Evolutionary conservation across 2,329 filamentous ascomycete species (phyloP).

Genomic region (Cordyceps tenuipes): DNA sequence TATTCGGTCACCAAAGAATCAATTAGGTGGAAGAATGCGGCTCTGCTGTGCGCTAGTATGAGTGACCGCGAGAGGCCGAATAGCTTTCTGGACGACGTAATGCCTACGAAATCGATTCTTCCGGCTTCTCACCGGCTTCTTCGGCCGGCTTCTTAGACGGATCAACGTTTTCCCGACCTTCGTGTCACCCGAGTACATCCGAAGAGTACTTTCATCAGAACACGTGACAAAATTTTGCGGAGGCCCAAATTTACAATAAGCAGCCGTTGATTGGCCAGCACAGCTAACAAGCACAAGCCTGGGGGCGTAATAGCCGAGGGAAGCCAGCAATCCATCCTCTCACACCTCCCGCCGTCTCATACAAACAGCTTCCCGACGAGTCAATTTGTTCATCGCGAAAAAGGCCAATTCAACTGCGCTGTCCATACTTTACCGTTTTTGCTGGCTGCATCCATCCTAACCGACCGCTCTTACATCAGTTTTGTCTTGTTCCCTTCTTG

Average conservation of each 20-base stretch:
- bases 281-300: neutral
- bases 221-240: conserved; percentile 2
- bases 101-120: too few species aligned
- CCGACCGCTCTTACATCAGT: neutral
- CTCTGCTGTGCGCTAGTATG: too few species aligned
- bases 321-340: conserved; percentile 1
- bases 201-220: neutral
- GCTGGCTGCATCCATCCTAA: neutral
- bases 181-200: conserved; percentile 3
- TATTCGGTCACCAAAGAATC: too few species aligned
- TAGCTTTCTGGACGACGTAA: neutral
- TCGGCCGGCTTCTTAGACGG: neutral
- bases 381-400: neutral
- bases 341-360: neutral
- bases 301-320: conserved; percentile 12
- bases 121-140: conserved; percentile 2
- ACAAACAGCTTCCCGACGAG: neutral
- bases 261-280: conserved; percentile 7
- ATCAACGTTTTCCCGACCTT: neutral
- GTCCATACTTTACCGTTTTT: neutral
- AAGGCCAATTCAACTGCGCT: neutral
- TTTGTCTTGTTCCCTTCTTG: neutral
- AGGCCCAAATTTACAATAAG: conserved; percentile 11
- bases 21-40: too few species aligned
- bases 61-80: neutral